Conservation (phyloP, 2,329 filamentous ascomycete genomes). For the Penicillium sclerotiorum region DNA sequence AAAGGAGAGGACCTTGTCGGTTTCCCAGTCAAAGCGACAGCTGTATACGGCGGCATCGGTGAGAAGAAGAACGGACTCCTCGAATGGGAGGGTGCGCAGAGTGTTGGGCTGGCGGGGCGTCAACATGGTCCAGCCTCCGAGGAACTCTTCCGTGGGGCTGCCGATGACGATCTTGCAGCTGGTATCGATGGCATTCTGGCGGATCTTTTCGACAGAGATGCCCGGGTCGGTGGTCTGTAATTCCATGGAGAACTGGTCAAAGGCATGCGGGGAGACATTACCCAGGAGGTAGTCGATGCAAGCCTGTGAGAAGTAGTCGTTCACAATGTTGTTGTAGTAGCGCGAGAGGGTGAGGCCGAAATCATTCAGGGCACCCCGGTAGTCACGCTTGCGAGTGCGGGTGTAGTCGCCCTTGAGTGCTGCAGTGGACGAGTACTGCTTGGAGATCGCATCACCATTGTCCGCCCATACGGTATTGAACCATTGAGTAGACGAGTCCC, state of each 20-base stretch:
- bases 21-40: conserved; percentile 91
- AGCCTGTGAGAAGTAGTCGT: conserved; percentile 95
- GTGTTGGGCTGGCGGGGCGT: conserved; percentile 74
- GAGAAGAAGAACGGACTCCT: conserved; percentile 84
- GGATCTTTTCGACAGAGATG: conserved; percentile 79
- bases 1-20: conserved; percentile 91
- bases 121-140: conserved; percentile 86
- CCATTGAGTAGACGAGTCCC: conserved; percentile 81
- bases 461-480: conserved; percentile 98
- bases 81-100: conserved; percentile 71
- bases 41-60: conserved; percentile 85
- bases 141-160: conserved; percentile 79
- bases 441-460: conserved; percentile 93
- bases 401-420: conserved; percentile 98
- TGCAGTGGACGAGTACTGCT: conserved; percentile 93
- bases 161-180: conserved; percentile 84
- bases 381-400: conserved; percentile 84
- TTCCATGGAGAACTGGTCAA: conserved; percentile 90
- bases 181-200: conserved; percentile 86
- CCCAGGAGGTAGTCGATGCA: conserved; percentile 93
- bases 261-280: conserved; percentile 80
- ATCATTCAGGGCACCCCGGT: conserved; percentile 87
- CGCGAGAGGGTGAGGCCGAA: conserved; percentile 80
- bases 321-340: conserved; percentile 85
- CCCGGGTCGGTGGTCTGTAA: conserved; percentile 94